Conservation (phyloP, 2,329 filamentous ascomycete species). For the Alternaria burnsii region DNA sequence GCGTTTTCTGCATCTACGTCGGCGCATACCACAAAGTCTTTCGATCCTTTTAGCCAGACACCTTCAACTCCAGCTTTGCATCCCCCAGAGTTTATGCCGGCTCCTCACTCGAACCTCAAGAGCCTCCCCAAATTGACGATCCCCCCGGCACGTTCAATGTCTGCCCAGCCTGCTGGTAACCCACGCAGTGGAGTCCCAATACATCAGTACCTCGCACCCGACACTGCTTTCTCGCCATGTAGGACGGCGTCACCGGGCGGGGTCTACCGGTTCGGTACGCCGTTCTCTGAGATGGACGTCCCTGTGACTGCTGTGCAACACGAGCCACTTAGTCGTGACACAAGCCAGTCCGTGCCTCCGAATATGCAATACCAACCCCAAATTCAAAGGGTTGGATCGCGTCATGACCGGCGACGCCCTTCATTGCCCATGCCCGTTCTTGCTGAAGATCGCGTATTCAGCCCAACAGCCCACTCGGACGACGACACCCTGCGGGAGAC, state of each 20-base stretch:
- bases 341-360: slow-evolving; percentile 90
- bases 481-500: slow-evolving; percentile 45
- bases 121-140: slow-evolving; percentile 66
- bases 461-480: slow-evolving; percentile 47
- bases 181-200: slow-evolving; percentile 35
- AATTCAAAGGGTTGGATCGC: slow-evolving; percentile 56
- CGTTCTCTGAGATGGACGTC: slow-evolving; percentile 89
- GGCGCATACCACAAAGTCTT: slow-evolving; percentile 42
- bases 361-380: slow-evolving; percentile 81
- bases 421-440: slow-evolving; percentile 76
- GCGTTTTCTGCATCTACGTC: slow-evolving; percentile 49
- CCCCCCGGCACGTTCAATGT: slow-evolving; percentile 54
- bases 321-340: slow-evolving; percentile 78
- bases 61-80: slow-evolving; percentile 44
- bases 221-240: slow-evolving; percentile 57
- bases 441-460: slow-evolving; percentile 67
- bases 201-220: slow-evolving; percentile 40
- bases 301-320: slow-evolving; percentile 77
- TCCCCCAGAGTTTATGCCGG: slow-evolving; percentile 52
- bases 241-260: slow-evolving; percentile 63
- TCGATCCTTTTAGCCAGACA: slow-evolving; percentile 33
- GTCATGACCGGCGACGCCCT: slow-evolving; percentile 64
- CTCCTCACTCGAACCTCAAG: slow-evolving; percentile 61
- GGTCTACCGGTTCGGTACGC: slow-evolving; percentile 82
- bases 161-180: slow-evolving; percentile 42